Base-by-base conservation (phyloP, 176 grass and related monocot genomes). In the Saccharum spontaneum region DNA sequence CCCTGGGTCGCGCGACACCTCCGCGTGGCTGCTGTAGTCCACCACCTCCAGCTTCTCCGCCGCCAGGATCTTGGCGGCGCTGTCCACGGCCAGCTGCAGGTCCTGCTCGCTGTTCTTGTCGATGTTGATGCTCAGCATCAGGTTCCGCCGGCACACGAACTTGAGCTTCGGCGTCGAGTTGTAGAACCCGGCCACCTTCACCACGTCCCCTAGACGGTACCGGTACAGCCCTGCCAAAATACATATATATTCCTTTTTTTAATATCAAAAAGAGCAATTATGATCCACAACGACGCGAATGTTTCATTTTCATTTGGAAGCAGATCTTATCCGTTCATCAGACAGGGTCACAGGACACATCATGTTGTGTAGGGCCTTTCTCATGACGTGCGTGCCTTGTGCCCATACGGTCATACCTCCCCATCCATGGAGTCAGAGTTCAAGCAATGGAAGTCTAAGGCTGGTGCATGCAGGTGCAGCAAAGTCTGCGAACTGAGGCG, bases 91-190 rank as follows among this genome's bases (percentile, higher is more conserved):
- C 2, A 94, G 63, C 76, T 98, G 93, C 5, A 98, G 83, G 81
- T 98, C 93, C 61, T 87, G 87, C 84, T 98, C 93, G 23, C 77
- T 98, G 89, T 95, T 95, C 86, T 98, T 98, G 91, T 98, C 95
- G 61, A 95, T 89, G 79, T 98, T 98, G 91, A 49, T 49, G 46
- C 3, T 5, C 46, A 49, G 14, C 46, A 49, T 15, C 3, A 49
- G 14, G 46, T 49, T 49, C 14, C 46, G 13, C 13, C 46, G 46
- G 46, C 46, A 49, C 46, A 49, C 46, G 3, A 49, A 4, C 46
- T 49, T 16, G 46, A 49, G 46, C 46, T 49, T 49, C 14, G 46
- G 46, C 14, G 46, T 49, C 14, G 46, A 49, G 46, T 49, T 49
- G 46, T 49, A 5, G 46, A 49, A 49, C 4, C 46, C 46, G 13